These are phyloP conservation scores for Neodidymelliopsis sp. DNA, from an alignment of 2,329 filamentous ascomycete genomes.

Conservation along the genomic window DNA sequence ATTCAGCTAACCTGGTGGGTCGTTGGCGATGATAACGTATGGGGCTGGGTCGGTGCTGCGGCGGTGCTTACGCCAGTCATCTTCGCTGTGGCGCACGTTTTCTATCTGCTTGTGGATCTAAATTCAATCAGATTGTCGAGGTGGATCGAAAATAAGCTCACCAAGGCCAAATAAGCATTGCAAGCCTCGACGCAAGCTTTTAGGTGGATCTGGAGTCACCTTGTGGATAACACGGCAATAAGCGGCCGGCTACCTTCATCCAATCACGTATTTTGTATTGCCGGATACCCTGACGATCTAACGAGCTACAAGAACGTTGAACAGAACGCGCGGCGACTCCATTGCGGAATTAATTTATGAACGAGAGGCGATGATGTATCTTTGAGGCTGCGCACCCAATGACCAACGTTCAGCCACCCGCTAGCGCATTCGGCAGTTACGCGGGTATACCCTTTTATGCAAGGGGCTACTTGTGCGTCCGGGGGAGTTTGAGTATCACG, in stretches of 20 bases:
- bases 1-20: background rate
- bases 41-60: background rate
- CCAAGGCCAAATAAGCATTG: slow-evolving; percentile 10
- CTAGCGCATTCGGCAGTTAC: slow-evolving; percentile 8
- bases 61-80: slow-evolving; percentile 3
- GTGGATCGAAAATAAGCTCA: slow-evolving; percentile 5
- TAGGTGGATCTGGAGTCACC: background rate
- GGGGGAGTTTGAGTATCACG: no score
- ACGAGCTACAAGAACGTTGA: slow-evolving; percentile 1
- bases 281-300: slow-evolving; percentile 3
- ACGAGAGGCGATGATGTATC: slow-evolving; percentile 3
- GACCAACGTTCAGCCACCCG: background rate
- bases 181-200: slow-evolving; percentile 9
- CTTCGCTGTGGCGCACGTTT: slow-evolving; percentile 1
- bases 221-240: slow-evolving; percentile 6
- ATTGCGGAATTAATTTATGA: background rate
- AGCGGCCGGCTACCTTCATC: background rate
- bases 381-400: slow-evolving; percentile 1
- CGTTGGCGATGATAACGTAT: background rate
- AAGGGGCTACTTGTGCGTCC: no score
- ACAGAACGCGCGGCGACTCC: slow-evolving; percentile 4
- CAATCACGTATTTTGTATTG: background rate
- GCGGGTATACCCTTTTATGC: slow-evolving; percentile 8
- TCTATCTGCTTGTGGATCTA: background rate
- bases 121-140: background rate